These are phyloP conservation scores for Leptoxyphium fumago DNA, from an alignment of 2,329 filamentous ascomycete genomes.

Conservation along the genomic window DNA sequence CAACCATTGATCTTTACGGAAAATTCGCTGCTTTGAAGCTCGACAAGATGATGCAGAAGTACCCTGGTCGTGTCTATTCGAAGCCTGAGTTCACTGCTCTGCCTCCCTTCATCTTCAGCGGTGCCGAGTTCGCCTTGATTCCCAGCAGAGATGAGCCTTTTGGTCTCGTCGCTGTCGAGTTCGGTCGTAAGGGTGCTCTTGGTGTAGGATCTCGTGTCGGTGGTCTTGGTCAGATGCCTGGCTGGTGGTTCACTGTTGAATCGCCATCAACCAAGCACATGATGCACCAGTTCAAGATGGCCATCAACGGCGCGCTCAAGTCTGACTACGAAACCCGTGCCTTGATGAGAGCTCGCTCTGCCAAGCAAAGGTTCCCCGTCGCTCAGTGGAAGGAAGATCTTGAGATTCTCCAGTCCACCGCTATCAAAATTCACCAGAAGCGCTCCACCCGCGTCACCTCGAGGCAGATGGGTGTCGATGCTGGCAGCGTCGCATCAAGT, in stretches of 20 bases:
- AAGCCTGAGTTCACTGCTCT: slow-evolving; percentile 53
- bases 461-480: slow-evolving; percentile 17
- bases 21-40: slow-evolving; percentile 54
- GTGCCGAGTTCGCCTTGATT: slow-evolving; percentile 54
- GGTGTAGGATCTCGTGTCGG: slow-evolving; percentile 52
- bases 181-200: slow-evolving; percentile 52
- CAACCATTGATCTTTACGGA: slow-evolving; percentile 53
- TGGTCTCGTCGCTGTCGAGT: slow-evolving; percentile 53
- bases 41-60: slow-evolving; percentile 48
- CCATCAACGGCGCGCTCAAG: slow-evolving; percentile 46
- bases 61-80: slow-evolving; percentile 51
- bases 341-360: slow-evolving; percentile 49
- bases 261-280: slow-evolving; percentile 48
- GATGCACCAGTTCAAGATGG: slow-evolving; percentile 49
- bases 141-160: slow-evolving; percentile 56
- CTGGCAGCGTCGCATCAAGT: slow-evolving; percentile 15
- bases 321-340: slow-evolving; percentile 42
- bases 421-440: slow-evolving; percentile 43
- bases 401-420: slow-evolving; percentile 45
- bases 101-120: slow-evolving; percentile 52
- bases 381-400: slow-evolving; percentile 52
- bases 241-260: slow-evolving; percentile 57
- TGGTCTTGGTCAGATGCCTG: slow-evolving; percentile 55
- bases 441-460: slow-evolving; percentile 24
- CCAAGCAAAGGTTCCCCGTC: slow-evolving; percentile 52